A percentile compares a stretch with the other conserved stretches of the same genome.
Evolutionary conservation across 108 stramenopile species (phyloP).

Genomic region (Discostella stelligeroides): DNA sequence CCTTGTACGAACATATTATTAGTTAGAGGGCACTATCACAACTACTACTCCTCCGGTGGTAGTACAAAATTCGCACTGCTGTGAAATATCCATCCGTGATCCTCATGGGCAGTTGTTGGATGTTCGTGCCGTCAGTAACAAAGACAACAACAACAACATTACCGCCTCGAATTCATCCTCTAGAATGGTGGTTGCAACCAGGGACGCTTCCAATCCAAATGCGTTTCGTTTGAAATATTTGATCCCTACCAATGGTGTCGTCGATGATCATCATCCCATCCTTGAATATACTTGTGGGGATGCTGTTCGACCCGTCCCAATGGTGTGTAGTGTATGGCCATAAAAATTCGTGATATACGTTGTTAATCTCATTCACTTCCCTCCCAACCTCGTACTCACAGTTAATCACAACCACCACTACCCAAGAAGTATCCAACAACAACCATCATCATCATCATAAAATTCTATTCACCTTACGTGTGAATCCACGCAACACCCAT

Average conservation of each 20-base stretch:
- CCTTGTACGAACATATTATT: no score
- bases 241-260: no score
- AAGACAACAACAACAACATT: background rate
- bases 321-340: background rate
- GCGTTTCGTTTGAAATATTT: background rate
- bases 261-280: background rate
- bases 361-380: no score
- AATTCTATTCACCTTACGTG: constrained; percentile 1
- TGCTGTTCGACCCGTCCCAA: constrained; percentile 8
- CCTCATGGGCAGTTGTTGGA: constrained; percentile 1
- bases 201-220: background rate
- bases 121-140: background rate
- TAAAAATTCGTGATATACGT: no score
- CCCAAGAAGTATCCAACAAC: constrained; percentile 8
- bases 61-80: background rate
- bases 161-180: no score
- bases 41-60: background rate
- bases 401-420: background rate
- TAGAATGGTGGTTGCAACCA: background rate
- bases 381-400: background rate
- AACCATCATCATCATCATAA: background rate
- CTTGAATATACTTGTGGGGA: constrained; percentile 15
- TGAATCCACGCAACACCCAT: constrained; percentile 13
- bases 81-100: constrained; percentile 12
- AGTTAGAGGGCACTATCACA: constrained; percentile 14